Conservation (phyloP, 768 basidiomycete genomes). For the Kwoniella bestiolae region DNA sequence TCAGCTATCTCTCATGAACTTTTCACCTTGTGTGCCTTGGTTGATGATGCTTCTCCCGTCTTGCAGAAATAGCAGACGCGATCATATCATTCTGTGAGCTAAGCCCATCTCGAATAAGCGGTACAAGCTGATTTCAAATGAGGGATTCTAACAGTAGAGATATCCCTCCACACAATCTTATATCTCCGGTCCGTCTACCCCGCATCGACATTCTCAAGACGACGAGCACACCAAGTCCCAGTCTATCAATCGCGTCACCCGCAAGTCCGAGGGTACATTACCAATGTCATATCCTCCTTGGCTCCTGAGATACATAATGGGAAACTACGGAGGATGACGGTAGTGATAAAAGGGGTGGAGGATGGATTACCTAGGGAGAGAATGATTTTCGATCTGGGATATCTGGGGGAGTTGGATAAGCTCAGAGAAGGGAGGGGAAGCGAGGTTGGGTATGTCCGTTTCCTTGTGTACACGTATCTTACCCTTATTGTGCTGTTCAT, state of each 20-base stretch:
- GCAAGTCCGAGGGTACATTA: conserved; percentile 81
- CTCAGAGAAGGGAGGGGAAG: conserved; percentile 29
- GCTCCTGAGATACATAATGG: conserved; percentile 75
- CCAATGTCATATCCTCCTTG: conserved; percentile 82
- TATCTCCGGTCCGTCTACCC: conserved; percentile 92
- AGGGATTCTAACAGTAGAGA: conserved; percentile 70
- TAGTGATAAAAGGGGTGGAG: conserved; percentile 77
- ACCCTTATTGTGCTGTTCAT: no score
- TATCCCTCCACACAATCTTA: conserved; percentile 88
- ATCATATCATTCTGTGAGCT: conserved; percentile 50
- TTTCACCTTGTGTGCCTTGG: no score
- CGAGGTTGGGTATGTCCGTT: conserved; percentile 32
- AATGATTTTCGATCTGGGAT: conserved; percentile 84
- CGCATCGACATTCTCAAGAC: conserved; percentile 78
- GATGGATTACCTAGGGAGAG: conserved; percentile 82
- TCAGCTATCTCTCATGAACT: conserved; percentile 10
- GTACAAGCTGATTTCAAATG: neutral
- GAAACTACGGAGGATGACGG: conserved; percentile 64
- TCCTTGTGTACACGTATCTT: neutral
- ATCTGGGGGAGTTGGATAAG: conserved; percentile 61
- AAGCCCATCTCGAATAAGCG: neutral
- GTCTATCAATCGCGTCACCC: conserved; percentile 94
- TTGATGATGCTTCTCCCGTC: neutral
- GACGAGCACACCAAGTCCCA: conserved; percentile 86
- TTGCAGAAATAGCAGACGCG: conserved; percentile 45